Evolutionary conservation across 108 stramenopile species (phyloP), one percentile per base, ranked within the genome.

Genomic region (Cyclotella choctawhatcheeana): DNA sequence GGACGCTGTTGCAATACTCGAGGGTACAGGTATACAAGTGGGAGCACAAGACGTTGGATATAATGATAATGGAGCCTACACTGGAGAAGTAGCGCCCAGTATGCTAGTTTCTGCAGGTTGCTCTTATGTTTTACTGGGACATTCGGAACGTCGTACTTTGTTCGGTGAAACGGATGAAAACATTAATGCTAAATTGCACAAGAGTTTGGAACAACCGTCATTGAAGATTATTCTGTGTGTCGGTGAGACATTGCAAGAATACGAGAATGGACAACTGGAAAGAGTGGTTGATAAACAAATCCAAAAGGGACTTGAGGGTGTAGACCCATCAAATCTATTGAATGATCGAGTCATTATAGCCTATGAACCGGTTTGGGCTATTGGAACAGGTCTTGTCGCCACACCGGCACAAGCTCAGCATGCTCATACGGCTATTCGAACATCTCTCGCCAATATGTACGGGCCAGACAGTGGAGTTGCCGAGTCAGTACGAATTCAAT

Each of bases 281-380:
- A 53, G 52, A 13, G 84, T 85, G 12, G 70, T 83, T n/a, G 72
- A 76, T 51, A 14, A 74, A 3, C 86, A 88, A 45, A 47, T 88
- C 21, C 79, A 60, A 26, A 82, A 81, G 59, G 84, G 83, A 26
- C 66, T 92, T 26, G 7, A 50, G 17, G 88, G 85, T 26, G 67
- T 97, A 2, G 67, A 58, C 21, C 14, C 60, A 17, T 22, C 51
- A 26, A 60, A 27, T 21, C 67, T 84, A 6, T 43, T 85, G 34
- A 35, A 61, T n/a, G 58, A 62, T 53, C 58, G 81, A 6, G 44
- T 96, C 14, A 86, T 93, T 14, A 64, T 96, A 26, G 93, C 93
- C 8, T 98, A 96, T 69, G 96, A 96, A 67, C 95, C 96, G 3
- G 91, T 96, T 7, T 97, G 97, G 97, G 97, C 96, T 60, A 97